phyloP scores from a whole-genome alignment of 768 basidiomycete genomes.

The Pluteus cervinus region DNA sequence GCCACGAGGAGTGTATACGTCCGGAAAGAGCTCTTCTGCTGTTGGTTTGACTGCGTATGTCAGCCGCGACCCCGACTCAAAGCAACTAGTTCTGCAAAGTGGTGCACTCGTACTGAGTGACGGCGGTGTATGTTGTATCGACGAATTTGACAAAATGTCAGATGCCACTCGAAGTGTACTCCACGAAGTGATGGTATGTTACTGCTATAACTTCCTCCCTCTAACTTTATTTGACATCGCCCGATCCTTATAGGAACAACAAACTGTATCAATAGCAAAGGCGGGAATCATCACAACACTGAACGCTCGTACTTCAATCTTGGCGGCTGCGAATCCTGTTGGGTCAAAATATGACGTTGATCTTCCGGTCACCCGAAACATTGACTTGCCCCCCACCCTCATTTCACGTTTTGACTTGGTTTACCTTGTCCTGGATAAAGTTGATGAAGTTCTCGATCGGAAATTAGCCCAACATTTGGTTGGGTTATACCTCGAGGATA shows the following conservation, averaged over 20 bases:
- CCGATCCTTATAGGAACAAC: conserved; percentile 73
- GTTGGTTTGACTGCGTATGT: conserved; percentile 99
- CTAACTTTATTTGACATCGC: not conserved
- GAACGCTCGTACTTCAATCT: conserved; percentile 96
- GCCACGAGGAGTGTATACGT: conserved; percentile 94
- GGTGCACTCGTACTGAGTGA: conserved; percentile 93
- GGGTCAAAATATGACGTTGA: conserved; percentile 93
- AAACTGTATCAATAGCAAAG: conserved; percentile 98
- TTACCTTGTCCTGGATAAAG: conserved; percentile 92
- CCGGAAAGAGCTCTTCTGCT: conserved; percentile 96
- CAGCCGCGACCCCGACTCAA: conserved; percentile 96
- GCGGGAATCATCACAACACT: conserved; percentile 98
- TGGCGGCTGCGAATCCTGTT: conserved; percentile 97
- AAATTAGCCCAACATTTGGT: conserved; percentile 90
- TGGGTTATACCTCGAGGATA: conserved; percentile 89
- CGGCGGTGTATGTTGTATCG: conserved; percentile 97
- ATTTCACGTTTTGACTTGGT: conserved; percentile 97
- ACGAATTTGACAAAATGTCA: conserved; percentile 99
- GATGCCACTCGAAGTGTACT: conserved; percentile 94
- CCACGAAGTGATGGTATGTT: conserved; percentile 91
- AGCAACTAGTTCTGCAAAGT: conserved; percentile 95
- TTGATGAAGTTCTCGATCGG: conserved; percentile 84
- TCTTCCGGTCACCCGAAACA: conserved; percentile 90
- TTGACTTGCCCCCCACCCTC: conserved; percentile 94
- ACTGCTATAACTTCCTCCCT: not conserved